phyloP scores from a whole-genome alignment of 2,329 filamentous ascomycete genomes.

The Chalaropsis thielavioides region DNA sequence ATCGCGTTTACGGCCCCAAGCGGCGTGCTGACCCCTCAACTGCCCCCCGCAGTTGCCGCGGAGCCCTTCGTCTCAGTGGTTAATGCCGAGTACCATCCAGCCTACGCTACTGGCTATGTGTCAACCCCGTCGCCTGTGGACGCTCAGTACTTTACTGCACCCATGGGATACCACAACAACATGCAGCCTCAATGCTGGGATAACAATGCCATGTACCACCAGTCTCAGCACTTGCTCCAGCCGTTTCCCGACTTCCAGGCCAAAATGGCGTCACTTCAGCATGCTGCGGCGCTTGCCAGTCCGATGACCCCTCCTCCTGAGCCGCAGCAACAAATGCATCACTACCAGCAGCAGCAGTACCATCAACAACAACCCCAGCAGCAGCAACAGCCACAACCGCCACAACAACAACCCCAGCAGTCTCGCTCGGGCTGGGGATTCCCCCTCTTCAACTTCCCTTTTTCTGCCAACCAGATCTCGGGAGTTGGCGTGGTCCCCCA shows the following conservation, averaged over 20 bases:
- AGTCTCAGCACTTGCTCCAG: background rate
- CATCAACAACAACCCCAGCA: background rate
- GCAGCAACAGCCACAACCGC: background rate
- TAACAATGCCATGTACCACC: background rate
- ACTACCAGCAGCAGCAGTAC: background rate
- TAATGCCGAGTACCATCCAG: slow-evolving; percentile 10
- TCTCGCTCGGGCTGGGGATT: slow-evolving; percentile 2
- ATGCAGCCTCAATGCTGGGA: background rate
- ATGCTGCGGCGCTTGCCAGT: background rate
- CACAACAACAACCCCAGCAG: background rate
- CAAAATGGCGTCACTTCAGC: background rate
- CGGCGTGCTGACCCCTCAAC: slow-evolving; percentile 25
- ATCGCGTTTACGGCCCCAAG: background rate
- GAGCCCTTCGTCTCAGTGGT: slow-evolving; percentile 10
- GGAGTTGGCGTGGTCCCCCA: background rate
- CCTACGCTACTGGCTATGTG: background rate
- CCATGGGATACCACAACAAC: background rate
- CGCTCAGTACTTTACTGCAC: background rate
- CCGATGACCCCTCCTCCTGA: background rate
- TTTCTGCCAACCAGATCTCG: background rate
- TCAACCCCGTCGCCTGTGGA: background rate
- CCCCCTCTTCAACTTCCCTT: background rate
- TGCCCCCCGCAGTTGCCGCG: background rate
- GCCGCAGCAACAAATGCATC: slow-evolving; percentile 1
- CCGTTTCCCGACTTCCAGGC: background rate